Conservation (phyloP, 257 asterid genomes). For the Apocynum venetum region DNA sequence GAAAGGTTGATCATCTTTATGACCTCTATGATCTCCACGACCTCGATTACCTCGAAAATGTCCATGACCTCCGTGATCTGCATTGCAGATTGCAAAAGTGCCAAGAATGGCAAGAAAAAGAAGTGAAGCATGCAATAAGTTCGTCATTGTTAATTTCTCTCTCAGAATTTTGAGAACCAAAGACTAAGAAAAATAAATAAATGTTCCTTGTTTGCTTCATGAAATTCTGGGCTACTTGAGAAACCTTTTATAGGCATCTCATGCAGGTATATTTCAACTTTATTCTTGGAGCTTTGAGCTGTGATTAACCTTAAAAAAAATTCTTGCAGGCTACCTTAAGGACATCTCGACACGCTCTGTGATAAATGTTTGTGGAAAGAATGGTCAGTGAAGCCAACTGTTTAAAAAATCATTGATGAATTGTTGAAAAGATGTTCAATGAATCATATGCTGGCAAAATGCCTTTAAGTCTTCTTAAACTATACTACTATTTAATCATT, state of each 20-base stretch:
- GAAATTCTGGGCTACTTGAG: conserved; percentile 4
- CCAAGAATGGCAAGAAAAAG: conserved; percentile 15
- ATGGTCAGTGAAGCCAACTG: conserved; percentile 10
- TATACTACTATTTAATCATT: too few species aligned
- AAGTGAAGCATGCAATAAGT: neutral
- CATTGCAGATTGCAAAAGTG: conserved; percentile 21
- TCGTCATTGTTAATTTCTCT: conserved; percentile 1
- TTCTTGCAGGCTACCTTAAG: neutral
- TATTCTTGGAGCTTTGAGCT: neutral
- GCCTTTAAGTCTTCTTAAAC: neutral
- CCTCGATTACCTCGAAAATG: neutral
- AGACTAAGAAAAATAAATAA: neutral
- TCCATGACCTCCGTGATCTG: conserved; percentile 10
- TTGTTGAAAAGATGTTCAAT: neutral
- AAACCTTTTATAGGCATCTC: conserved; percentile 16
- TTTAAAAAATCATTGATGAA: neutral
- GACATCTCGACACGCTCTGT: neutral
- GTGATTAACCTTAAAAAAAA: neutral
- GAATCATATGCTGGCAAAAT: neutral
- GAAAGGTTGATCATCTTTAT: neutral
- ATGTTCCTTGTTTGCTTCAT: neutral
- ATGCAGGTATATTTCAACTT: neutral
- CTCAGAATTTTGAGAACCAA: neutral
- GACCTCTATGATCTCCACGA: neutral
- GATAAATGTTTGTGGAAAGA: neutral